Evolutionary conservation across 139 green algal genomes (phyloP), one percentile per base, ranked within the genome.

Genomic region (Chlorella sorokiniana): DNA sequence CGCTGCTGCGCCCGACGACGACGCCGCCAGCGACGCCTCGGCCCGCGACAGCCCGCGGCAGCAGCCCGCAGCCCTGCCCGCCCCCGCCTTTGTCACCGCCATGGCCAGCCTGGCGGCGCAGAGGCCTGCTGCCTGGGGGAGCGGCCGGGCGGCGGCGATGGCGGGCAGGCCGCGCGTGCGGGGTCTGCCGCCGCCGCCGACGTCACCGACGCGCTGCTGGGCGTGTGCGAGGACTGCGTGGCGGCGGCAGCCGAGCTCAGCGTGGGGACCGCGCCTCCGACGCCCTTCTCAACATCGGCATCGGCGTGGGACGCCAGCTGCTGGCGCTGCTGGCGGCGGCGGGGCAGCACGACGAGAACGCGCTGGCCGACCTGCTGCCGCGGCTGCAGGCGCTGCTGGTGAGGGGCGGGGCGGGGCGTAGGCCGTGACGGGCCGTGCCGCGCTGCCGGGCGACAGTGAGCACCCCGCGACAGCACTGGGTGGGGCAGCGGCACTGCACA

Each of bases 371-470:
- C 65, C 51, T 78, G 63, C 67, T 76, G 51, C 65, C 78, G 23
- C 78, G 78, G 35, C 10, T 77, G 78, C 78, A 83, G 51, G 51
- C 65, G 1, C 29, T 83, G 33, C 38, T 76, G 78, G 78, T 83
- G 78, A 35, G 78, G 3, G 6, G 54, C 11, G 35, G 29, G 27
- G 44, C 35, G 33, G 37, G 38, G n/a, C 10, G 23, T 9, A 56
- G 67, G 40, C 8, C 8, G 38, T 33, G 33, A 16, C 7, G 59
- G 59, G 11, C 11, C 18, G 5, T 25, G n/a, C n/a, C n/a, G n/a
- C n/a, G n/a, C n/a, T n/a, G n/a, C n/a, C n/a, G n/a, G n/a, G n/a
- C n/a, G n/a, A n/a, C n/a, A n/a, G n/a, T n/a, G n/a, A n/a, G n/a
- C n/a, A n/a, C n/a, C n/a, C n/a, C n/a, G n/a, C 1, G 44, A 14